Conservation (phyloP, 495 filamentous ascomycete genomes). For the Lepidopterella palustris region DNA sequence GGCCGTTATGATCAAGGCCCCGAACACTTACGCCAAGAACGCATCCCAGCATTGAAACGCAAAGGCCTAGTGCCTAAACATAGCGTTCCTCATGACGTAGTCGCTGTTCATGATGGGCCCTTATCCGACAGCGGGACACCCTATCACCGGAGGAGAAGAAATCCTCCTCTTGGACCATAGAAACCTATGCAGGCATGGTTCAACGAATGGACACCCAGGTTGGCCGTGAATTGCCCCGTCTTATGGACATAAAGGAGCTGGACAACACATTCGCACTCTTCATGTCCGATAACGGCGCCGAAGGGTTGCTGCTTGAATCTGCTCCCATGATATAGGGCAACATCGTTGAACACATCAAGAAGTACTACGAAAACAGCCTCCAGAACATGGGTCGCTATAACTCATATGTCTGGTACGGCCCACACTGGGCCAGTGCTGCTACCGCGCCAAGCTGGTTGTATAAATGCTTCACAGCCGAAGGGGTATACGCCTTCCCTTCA, state of each 20-base stretch:
- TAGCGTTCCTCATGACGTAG: constrained; percentile 48
- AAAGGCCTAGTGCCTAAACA: constrained; percentile 47
- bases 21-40: constrained; percentile 46
- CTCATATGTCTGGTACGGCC: constrained; percentile 57
- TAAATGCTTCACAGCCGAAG: constrained; percentile 52
- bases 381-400: constrained; percentile 53
- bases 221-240: constrained; percentile 48
- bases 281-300: constrained; percentile 58
- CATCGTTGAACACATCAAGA: constrained; percentile 45
- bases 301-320: constrained; percentile 51
- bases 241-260: constrained; percentile 47
- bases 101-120: constrained; percentile 38
- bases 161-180: constrained; percentile 49
- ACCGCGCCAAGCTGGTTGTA: constrained; percentile 52
- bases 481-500: constrained; percentile 49
- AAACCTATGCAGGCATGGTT: constrained; percentile 55
- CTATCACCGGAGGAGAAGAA: constrained; percentile 44
- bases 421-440: constrained; percentile 53
- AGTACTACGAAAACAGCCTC: constrained; percentile 54
- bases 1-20: constrained; percentile 54
- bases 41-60: constrained; percentile 46
- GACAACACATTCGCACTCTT: constrained; percentile 57
- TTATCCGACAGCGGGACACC: constrained; percentile 43
- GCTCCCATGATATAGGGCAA: constrained; percentile 43
- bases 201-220: constrained; percentile 53